phyloP scores from a whole-genome alignment of 495 filamentous ascomycete genomes.

The Penicillium taxi region DNA sequence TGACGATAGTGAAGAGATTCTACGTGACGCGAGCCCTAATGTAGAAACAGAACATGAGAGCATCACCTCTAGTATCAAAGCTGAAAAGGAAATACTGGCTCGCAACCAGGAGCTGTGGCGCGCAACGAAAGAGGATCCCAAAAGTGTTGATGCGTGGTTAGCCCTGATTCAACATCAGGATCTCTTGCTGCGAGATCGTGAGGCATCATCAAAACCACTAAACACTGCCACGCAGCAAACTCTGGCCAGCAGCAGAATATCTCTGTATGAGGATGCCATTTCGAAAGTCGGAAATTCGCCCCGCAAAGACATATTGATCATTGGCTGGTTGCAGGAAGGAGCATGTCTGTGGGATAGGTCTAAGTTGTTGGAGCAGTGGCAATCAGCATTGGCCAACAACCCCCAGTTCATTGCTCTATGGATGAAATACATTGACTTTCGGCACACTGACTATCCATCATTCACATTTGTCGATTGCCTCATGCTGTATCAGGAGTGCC shows the following conservation, averaged over 20 bases:
- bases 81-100: slow-evolving; percentile 35
- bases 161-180: slow-evolving; percentile 70
- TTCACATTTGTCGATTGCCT: slow-evolving; percentile 65
- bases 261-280: slow-evolving; percentile 75
- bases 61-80: slow-evolving; percentile 23
- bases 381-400: slow-evolving; percentile 48
- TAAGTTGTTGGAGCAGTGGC: slow-evolving; percentile 57
- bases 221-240: slow-evolving; percentile 56
- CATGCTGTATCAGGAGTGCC: slow-evolving; percentile 46
- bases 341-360: slow-evolving; percentile 61
- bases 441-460: slow-evolving; percentile 56
- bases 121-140: slow-evolving; percentile 52
- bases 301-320: slow-evolving; percentile 47
- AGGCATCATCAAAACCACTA: slow-evolving; percentile 31
- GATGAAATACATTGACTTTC: slow-evolving; percentile 66
- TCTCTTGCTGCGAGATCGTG: slow-evolving; percentile 40
- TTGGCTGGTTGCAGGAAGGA: slow-evolving; percentile 66
- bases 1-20: neutral
- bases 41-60: slow-evolving; percentile 10
- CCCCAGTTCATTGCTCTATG: slow-evolving; percentile 56
- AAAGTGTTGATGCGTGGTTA: slow-evolving; percentile 67
- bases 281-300: slow-evolving; percentile 40
- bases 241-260: slow-evolving; percentile 68
- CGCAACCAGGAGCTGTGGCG: slow-evolving; percentile 51
- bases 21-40: neutral